These are phyloP conservation scores for Saccharomyces hybrid DNA, from an alignment of 1,139 yeast genomes.

Conservation along the genomic window DNA sequence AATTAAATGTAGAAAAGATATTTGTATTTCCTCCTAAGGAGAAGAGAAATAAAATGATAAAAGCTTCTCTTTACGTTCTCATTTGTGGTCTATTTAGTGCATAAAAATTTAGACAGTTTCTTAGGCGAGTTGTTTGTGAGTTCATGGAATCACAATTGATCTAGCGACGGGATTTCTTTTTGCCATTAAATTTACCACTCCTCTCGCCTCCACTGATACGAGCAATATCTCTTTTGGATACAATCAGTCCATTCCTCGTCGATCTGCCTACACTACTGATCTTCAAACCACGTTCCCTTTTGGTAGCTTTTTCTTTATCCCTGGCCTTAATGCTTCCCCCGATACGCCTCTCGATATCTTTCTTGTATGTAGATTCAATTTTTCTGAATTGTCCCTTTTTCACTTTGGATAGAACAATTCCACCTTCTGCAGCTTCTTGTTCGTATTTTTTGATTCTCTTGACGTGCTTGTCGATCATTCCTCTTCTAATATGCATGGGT, in stretches of 20 bases:
- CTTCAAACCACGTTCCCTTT: slow-evolving; percentile 72
- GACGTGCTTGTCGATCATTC: slow-evolving; percentile 58
- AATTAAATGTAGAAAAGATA: background rate
- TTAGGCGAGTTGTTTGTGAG: background rate
- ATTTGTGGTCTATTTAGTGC: background rate
- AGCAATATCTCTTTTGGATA: slow-evolving; percentile 62
- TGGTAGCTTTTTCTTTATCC: slow-evolving; percentile 29
- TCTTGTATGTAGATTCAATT: slow-evolving; percentile 41
- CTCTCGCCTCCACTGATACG: slow-evolving; percentile 34
- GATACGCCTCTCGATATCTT: slow-evolving; percentile 48
- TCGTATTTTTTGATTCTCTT: slow-evolving; percentile 52
- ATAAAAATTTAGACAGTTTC: background rate
- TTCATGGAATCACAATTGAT: background rate
- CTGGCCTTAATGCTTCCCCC: slow-evolving; percentile 38
- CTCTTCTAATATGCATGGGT: slow-evolving; percentile 85
- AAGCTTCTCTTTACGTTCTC: background rate
- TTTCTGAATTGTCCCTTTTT: slow-evolving; percentile 59
- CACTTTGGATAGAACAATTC: slow-evolving; percentile 65
- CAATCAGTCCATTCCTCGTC: slow-evolving; percentile 75
- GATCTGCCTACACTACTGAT: slow-evolving; percentile 71
- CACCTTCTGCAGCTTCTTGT: slow-evolving; percentile 78
- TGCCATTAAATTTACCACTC: background rate
- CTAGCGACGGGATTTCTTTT: background rate
- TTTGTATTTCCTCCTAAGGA: background rate
- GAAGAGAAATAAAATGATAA: background rate